Percentiles rank a stretch among this genome's conserved stretches.
Evolutionary conservation across 192 early-diverging fungal genomes (phyloP).

Genomic region (Backusella mclennaniae): DNA sequence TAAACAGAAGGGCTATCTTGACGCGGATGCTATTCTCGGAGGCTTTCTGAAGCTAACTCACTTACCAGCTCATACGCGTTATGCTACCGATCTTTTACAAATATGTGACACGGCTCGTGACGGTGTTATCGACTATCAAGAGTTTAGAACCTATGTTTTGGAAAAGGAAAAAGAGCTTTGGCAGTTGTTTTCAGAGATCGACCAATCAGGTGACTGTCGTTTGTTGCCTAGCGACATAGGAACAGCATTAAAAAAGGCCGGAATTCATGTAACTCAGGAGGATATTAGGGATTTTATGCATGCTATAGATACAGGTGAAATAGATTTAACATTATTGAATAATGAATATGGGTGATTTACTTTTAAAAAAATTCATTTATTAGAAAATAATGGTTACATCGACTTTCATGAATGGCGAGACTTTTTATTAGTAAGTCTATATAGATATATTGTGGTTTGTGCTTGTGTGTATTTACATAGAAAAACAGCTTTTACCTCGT

Average conservation of each 20-base stretch:
- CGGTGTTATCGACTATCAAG: constrained; percentile 47
- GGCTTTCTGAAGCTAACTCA: constrained; percentile 40
- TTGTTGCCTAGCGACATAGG: constrained; percentile 58
- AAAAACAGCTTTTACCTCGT: constrained; percentile 53
- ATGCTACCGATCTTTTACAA: constrained; percentile 42
- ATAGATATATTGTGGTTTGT: background rate
- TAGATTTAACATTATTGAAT: background rate
- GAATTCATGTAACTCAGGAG: constrained; percentile 57
- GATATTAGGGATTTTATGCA: constrained; percentile 61
- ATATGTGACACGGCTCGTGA: constrained; percentile 38
- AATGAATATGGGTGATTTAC: background rate
- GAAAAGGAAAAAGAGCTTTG: constrained; percentile 66
- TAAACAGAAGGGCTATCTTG: constrained; percentile 30
- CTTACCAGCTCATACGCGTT: constrained; percentile 41
- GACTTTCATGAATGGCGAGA: constrained; percentile 70
- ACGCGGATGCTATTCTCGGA: constrained; percentile 35
- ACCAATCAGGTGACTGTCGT: constrained; percentile 51
- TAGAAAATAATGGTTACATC: constrained; percentile 59
- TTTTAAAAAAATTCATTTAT: background rate
- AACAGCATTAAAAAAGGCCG: constrained; percentile 51
- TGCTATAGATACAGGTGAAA: constrained; percentile 55
- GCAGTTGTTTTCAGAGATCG: constrained; percentile 63
- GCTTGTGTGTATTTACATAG: background rate
- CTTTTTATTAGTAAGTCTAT: constrained; percentile 47
- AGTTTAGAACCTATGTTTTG: constrained; percentile 61